These are phyloP conservation scores for Saccharomyces hybrid DNA, from an alignment of 1,139 yeast species.

Conservation along the genomic window DNA sequence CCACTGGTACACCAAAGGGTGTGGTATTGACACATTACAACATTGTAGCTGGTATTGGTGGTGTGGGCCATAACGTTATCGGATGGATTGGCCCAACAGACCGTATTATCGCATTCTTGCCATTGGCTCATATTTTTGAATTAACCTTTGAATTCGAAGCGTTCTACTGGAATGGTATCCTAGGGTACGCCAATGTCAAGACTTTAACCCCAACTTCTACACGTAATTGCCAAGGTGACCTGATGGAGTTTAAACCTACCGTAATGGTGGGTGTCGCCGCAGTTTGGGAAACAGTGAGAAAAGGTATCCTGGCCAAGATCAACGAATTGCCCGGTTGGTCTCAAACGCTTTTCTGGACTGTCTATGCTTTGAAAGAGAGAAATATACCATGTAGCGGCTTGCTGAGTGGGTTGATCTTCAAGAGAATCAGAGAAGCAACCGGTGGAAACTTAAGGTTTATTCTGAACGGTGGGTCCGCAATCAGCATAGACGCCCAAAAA, in stretches of 20 bases:
- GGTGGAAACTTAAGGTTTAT: slow-evolving; percentile 77
- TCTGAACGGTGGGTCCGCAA: slow-evolving; percentile 92
- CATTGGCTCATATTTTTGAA: slow-evolving; percentile 94
- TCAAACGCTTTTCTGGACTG: slow-evolving; percentile 86
- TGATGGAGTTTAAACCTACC: slow-evolving; percentile 81
- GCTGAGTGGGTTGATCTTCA: slow-evolving; percentile 65
- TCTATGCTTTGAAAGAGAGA: slow-evolving; percentile 56
- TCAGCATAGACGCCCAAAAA: slow-evolving; percentile 77
- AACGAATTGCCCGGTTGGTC: slow-evolving; percentile 55
- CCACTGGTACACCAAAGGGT: slow-evolving; percentile 97
- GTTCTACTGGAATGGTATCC: slow-evolving; percentile 37
- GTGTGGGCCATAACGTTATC: slow-evolving; percentile 61
- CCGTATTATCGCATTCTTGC: slow-evolving; percentile 78
- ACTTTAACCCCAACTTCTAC: slow-evolving; percentile 79
- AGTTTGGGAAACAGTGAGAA: slow-evolving; percentile 93
- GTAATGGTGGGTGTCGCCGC: slow-evolving; percentile 98
- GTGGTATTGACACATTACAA: slow-evolving; percentile 77
- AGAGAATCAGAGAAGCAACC: slow-evolving; percentile 86
- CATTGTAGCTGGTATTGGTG: slow-evolving; percentile 77
- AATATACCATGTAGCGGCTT: slow-evolving; percentile 60
- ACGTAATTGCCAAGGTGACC: slow-evolving; percentile 81
- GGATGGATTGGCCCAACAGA: slow-evolving; percentile 48
- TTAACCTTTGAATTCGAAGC: slow-evolving; percentile 72
- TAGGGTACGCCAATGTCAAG: slow-evolving; percentile 90
- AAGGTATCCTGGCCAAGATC: slow-evolving; percentile 79